Conservation (phyloP, 1,284 basidiomycete species). For the Rhodofomes roseus region DNA sequence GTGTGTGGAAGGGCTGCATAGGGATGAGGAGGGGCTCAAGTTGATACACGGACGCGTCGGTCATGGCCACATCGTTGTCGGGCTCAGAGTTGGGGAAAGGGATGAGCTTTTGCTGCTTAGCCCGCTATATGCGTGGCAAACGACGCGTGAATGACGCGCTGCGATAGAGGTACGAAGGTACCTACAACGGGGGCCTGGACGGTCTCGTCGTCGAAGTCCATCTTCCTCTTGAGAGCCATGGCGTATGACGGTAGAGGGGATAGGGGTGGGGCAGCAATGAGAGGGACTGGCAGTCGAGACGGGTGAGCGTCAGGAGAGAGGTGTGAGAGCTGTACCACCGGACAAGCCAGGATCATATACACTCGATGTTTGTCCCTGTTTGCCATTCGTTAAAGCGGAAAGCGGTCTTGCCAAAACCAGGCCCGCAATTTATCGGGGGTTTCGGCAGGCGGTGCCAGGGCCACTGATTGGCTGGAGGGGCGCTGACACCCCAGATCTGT, state of each 20-base stretch:
- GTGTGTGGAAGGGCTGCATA: conserved; percentile 53
- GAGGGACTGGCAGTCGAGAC: conserved; percentile 17
- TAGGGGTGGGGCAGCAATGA: conserved; percentile 3
- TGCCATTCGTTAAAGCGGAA: conserved; percentile 17
- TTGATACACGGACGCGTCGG: conserved; percentile 48
- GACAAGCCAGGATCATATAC: conserved; percentile 18
- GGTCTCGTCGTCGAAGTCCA: conserved; percentile 55
- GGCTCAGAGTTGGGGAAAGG: conserved; percentile 61
- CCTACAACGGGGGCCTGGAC: conserved; percentile 35
- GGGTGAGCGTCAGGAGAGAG: conserved; percentile 16
- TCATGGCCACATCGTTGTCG: conserved; percentile 69
- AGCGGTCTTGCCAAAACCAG: conserved; percentile 16
- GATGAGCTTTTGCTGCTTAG: conserved; percentile 69
- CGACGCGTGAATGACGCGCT: conserved; percentile 15
- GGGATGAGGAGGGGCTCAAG: conserved; percentile 49
- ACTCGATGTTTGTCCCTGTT: conserved; percentile 25
- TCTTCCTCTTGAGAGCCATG: conserved; percentile 74
- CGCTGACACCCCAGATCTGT: conserved; percentile 13
- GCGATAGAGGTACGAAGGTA: conserved; percentile 22
- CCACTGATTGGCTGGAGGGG: conserved; percentile 14
- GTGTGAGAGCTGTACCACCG: conserved; percentile 14
- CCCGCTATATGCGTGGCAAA: conserved; percentile 34
- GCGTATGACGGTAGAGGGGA: conserved; percentile 3
- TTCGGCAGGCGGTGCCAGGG: conserved; percentile 13
- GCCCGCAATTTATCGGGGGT: conserved; percentile 17